Percentiles rank a stretch among this genome's conserved stretches.
Evolutionary conservation across 139 green algal genomes (phyloP).

Genomic region (Spirogloea muscicola): DNA sequence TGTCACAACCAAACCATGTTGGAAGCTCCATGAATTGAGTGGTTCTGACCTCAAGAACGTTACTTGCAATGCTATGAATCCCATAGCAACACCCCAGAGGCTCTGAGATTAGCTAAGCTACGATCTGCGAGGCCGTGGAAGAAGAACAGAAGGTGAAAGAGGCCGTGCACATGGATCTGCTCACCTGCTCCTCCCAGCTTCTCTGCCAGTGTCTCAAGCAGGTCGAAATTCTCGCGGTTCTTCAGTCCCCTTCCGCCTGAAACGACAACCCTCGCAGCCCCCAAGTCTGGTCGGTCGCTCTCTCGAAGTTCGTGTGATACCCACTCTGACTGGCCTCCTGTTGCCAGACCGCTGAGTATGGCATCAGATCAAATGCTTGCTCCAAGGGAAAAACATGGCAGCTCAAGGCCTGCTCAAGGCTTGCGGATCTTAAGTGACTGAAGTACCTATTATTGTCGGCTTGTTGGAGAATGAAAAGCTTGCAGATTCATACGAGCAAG

Average conservation of each 20-base stretch:
- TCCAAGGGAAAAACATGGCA: too few relatives aligned
- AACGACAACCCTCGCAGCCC: conserved; percentile 58
- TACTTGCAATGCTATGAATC: neutral
- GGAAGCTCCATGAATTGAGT: neutral
- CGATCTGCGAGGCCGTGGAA: neutral
- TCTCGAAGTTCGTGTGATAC: conserved; percentile 55
- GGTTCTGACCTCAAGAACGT: neutral
- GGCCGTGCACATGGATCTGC: neutral
- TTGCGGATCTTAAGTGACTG: too few relatives aligned
- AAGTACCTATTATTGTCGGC: too few relatives aligned
- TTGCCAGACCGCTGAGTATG: neutral
- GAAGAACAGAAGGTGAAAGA: neutral
- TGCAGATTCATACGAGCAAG: neutral
- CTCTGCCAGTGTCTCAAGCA: conserved; percentile 80
- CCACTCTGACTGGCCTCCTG: conserved; percentile 44
- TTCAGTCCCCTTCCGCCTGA: conserved; percentile 79
- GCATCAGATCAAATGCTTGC: neutral
- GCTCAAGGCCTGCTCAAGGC: too few relatives aligned
- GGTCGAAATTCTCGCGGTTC: conserved; percentile 71
- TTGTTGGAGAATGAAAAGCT: too few relatives aligned
- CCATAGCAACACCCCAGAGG: neutral
- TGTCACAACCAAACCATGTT: conserved; percentile 16
- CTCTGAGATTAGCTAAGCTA: neutral
- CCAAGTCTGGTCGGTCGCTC: conserved; percentile 70
- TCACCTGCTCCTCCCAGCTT: conserved; percentile 61